Conservation (phyloP, 352 stramenopile genomes). For the Globisporangium apiculatum region DNA sequence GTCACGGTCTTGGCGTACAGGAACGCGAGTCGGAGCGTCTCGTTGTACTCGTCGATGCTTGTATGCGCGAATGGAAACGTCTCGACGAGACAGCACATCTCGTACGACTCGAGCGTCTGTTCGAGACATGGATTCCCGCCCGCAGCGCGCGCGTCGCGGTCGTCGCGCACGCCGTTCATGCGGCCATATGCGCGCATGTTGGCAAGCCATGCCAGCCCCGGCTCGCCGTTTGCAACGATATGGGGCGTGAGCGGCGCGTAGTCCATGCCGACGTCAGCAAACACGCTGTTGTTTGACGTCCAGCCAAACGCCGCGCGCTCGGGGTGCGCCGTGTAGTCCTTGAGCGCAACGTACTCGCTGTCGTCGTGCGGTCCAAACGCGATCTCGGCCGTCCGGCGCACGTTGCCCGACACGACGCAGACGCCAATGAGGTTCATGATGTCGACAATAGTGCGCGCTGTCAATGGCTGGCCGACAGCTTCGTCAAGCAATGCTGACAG, state of each 20-base stretch:
- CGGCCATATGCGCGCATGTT: constrained; percentile 90
- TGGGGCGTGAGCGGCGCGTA: constrained; percentile 83
- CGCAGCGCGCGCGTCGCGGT: constrained; percentile 70
- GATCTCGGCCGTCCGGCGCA: constrained; percentile 91
- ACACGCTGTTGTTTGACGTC: constrained; percentile 94
- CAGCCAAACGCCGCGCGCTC: constrained; percentile 85
- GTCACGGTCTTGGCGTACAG: constrained; percentile 95
- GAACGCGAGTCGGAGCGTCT: constrained; percentile 85
- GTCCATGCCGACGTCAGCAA: constrained; percentile 90
- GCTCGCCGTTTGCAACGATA: constrained; percentile 86
- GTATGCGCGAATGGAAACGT: constrained; percentile 87
- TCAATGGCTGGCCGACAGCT: constrained; percentile 44
- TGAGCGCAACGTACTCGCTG: constrained; percentile 87
- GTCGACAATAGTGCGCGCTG: constrained; percentile 82
- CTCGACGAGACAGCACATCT: constrained; percentile 94
- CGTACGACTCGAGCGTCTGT: constrained; percentile 89
- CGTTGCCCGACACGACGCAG: constrained; percentile 91
- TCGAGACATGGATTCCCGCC: constrained; percentile 92
- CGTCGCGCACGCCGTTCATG: constrained; percentile 83
- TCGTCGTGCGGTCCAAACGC: constrained; percentile 88
- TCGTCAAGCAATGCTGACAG: constrained; percentile 52
- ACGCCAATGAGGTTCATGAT: constrained; percentile 90
- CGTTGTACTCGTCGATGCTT: constrained; percentile 82
- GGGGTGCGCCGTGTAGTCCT: constrained; percentile 89
- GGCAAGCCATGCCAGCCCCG: constrained; percentile 92